Base-by-base conservation (phyloP, 2,329 filamentous ascomycete genomes). In the Moelleriella libera region DNA sequence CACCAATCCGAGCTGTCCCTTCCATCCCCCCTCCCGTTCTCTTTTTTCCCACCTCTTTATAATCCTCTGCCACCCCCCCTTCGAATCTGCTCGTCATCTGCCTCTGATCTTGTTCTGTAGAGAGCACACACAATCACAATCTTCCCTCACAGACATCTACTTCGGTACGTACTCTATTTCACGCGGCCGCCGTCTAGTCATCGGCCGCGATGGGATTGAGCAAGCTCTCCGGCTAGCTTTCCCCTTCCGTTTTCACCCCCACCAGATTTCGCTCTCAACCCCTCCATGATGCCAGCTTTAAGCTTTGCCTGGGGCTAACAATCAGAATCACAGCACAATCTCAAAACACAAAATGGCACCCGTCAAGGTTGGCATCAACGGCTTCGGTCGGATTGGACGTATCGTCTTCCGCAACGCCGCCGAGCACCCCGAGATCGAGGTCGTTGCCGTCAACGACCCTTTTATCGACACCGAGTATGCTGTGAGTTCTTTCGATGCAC, bases 391-490 rank as follows among this genome's bases (percentile, higher is more conserved):
- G 74, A 98, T 98, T 74, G 92, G 92, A 66, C 86, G 92, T 71
- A 96, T 98, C 70, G 83, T 97, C 78, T 92, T 97, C 85, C 88
- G 90, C 76, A 97, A 96, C 77, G 87, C 90, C 63, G 68, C 94
- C 67, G 84, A 94, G 81, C 85, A 90, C 74, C 71, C 78, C 62
- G 85, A 94, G 51, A 85, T 97, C 66, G 79, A 95, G 63, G 78
- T 98, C 63, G 88, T 96, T 63, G 90, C 92, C 62, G 88, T 96
- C 75, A 97, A 98, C 80, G 92, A 97, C 71, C 92, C 92, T 62
- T 97, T 98, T 84, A 97, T 98, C 74, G 89, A 96, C 74, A 80
- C 86, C 63, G 75, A 89, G 71, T 97, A 97, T 74, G 92, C 92
- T 70, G 90, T 95, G 82, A 77, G 88, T 85, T 51, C 41, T 47